Conservation (phyloP, 208 protist genomes). For the Angomonas deanei region DNA sequence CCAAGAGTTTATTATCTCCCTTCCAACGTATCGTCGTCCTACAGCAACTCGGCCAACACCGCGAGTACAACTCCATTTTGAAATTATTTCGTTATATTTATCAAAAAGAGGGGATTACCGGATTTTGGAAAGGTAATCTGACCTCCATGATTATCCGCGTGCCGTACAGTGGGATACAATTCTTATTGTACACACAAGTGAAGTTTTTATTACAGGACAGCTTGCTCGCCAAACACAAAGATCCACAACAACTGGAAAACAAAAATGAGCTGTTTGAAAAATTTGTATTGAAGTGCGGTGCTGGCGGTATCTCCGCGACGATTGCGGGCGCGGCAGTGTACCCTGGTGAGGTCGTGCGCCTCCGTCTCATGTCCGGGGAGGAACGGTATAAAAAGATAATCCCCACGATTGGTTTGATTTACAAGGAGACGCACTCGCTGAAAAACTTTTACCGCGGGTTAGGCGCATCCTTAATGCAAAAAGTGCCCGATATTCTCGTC, state of each 20-base stretch:
- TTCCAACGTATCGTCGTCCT: conserved; percentile 86
- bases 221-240: conserved; percentile 10
- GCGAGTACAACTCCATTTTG: neutral
- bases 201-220: conserved; percentile 82
- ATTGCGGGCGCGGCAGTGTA: conserved; percentile 76
- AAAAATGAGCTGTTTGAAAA: conserved; percentile 39
- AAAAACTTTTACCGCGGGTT: conserved; percentile 85
- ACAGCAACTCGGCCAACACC: conserved; percentile 8
- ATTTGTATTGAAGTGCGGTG: conserved; percentile 84
- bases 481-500: conserved; percentile 82
- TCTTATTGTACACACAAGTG: conserved; percentile 66
- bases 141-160: conserved; percentile 87
- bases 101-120: conserved; percentile 53
- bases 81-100: conserved; percentile 47
- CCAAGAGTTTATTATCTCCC: conserved; percentile 78
- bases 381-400: conserved; percentile 56
- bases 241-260: neutral
- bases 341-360: conserved; percentile 83
- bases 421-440: conserved; percentile 66
- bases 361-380: conserved; percentile 85
- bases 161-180: conserved; percentile 86
- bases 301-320: conserved; percentile 77
- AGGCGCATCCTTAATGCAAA: conserved; percentile 77
- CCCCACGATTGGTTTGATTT: conserved; percentile 51
- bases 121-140: conserved; percentile 87